A percentile compares a stretch with the other conserved stretches of the same genome.
These are phyloP conservation scores for Xylariaceae sp. DNA, from an alignment of 2,329 filamentous ascomycete genomes.

Conservation along the genomic window DNA sequence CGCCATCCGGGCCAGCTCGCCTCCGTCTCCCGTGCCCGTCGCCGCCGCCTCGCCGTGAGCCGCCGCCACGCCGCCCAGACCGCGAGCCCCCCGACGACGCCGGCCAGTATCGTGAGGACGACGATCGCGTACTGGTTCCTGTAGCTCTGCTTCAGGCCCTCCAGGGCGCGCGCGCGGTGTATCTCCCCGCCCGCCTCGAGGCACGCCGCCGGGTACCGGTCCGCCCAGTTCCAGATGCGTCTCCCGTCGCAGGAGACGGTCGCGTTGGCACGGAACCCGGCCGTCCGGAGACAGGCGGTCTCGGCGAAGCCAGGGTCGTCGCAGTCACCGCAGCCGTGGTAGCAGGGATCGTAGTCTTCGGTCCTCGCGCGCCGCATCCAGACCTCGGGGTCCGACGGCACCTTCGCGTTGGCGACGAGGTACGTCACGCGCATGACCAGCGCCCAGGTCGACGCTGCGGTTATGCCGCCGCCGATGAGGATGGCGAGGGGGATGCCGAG, in stretches of 20 bases:
- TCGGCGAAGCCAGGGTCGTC: constrained; percentile 1
- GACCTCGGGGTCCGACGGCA: background rate
- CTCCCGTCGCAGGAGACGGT: constrained; percentile 3
- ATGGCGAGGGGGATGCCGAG: constrained; percentile 2
- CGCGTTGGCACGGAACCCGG: background rate
- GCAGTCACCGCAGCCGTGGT: constrained; percentile 6
- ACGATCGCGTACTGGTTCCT: background rate
- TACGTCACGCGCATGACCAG: background rate
- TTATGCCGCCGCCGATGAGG: constrained; percentile 1
- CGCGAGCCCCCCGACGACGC: background rate
- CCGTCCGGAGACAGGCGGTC: constrained; percentile 4
- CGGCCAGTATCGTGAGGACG: constrained; percentile 1
- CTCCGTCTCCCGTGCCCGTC: background rate
- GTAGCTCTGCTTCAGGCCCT: background rate
- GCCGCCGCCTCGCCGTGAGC: background rate
- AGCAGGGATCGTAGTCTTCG: constrained; percentile 7
- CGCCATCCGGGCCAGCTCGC: constrained; percentile 1
- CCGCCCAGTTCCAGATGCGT: constrained; percentile 7
- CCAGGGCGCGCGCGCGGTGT: background rate
- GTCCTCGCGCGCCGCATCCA: constrained; percentile 2
- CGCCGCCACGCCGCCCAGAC: background rate
- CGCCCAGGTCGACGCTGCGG: background rate
- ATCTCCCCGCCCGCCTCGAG: constrained; percentile 1
- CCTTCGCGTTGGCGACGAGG: background rate
- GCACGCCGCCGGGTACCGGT: constrained; percentile 6